These are phyloP conservation scores for Lipomyces sp. DNA, from an alignment of 805 yeast genomes.

Conservation along the genomic window DNA sequence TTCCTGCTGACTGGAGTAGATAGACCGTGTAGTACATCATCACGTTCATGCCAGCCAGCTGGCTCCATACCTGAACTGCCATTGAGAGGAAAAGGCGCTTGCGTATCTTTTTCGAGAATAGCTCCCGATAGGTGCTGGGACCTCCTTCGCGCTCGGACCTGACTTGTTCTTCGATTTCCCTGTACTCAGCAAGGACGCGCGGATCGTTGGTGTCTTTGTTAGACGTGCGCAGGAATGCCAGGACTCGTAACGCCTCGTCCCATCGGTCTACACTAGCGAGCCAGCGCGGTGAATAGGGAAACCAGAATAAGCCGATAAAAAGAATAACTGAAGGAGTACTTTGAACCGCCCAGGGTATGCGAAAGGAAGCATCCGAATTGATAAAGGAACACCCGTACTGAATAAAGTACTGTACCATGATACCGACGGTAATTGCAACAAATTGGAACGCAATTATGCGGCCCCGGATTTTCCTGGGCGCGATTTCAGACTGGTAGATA, in stretches of 20 bases:
- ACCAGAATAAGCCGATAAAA: slow-evolving; percentile 49
- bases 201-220: slow-evolving; percentile 5
- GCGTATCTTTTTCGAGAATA: slow-evolving; percentile 1
- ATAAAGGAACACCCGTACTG: slow-evolving; percentile 43
- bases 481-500: slow-evolving; percentile 3
- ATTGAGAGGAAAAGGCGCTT: slow-evolving; percentile 49
- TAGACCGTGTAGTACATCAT: slow-evolving; percentile 54
- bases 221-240: slow-evolving; percentile 50
- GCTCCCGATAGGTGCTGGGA: slow-evolving; percentile 4
- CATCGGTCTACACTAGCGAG: slow-evolving; percentile 39
- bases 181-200: slow-evolving; percentile 4
- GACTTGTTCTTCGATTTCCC: neutral
- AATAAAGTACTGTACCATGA: slow-evolving; percentile 45
- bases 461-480: slow-evolving; percentile 41
- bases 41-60: slow-evolving; percentile 52
- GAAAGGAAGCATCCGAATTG: slow-evolving; percentile 54
- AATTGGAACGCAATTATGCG: slow-evolving; percentile 46
- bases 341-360: slow-evolving; percentile 66
- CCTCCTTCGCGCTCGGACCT: slow-evolving; percentile 10
- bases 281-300: slow-evolving; percentile 55
- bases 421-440: slow-evolving; percentile 45
- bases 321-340: slow-evolving; percentile 56
- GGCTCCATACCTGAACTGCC: slow-evolving; percentile 40
- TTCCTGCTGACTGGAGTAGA: slow-evolving; percentile 54
- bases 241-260: slow-evolving; percentile 38